Percentiles rank a stretch among this genome's conserved stretches.
These are phyloP conservation scores for Emergomyces africanus DNA, from an alignment of 2,329 filamentous ascomycete species.

Conservation along the genomic window DNA sequence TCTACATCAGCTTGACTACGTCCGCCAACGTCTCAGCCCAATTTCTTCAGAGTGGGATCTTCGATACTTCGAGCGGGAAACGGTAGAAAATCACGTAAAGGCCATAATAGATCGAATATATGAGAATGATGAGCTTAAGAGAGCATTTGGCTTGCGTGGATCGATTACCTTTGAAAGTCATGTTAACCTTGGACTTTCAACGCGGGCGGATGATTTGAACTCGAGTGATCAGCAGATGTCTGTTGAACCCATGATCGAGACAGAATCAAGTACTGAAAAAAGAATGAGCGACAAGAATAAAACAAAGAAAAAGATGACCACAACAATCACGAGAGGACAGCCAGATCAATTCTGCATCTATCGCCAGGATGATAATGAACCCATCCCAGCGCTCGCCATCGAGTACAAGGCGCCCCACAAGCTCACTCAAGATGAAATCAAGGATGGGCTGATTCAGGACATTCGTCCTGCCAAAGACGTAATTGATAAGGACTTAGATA, in stretches of 20 bases:
- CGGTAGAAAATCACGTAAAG: conserved; percentile 26
- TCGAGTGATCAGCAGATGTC: conserved; percentile 4
- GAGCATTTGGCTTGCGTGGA: conserved; percentile 19
- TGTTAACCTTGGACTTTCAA: conserved; percentile 11
- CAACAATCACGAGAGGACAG: conserved; percentile 3
- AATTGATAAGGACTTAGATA: conserved; percentile 15
- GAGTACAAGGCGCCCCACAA: conserved; percentile 18
- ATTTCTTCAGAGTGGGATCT: conserved; percentile 27
- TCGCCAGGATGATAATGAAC: conserved; percentile 10
- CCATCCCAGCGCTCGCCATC: conserved; percentile 14
- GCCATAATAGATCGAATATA: conserved; percentile 20
- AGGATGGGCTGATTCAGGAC: conserved; percentile 14
- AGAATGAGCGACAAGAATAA: conserved; percentile 8
- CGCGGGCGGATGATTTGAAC: too few relatives aligned
- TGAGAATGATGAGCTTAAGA: conserved; percentile 17
- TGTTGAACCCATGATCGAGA: conserved; percentile 8
- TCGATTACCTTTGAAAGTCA: conserved; percentile 28
- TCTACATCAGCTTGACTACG: conserved; percentile 7
- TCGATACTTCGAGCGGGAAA: conserved; percentile 21
- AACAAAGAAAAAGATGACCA: conserved; percentile 5
- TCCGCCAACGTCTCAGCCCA: conserved; percentile 12
- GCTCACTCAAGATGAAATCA: conserved; percentile 13
- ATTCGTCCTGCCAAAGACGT: conserved; percentile 15
- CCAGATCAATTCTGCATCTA: conserved; percentile 16
- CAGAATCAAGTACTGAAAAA: conserved; percentile 5